These are phyloP conservation scores for Boletus subparvulus DNA, from an alignment of 768 basidiomycete species.

Conservation along the genomic window DNA sequence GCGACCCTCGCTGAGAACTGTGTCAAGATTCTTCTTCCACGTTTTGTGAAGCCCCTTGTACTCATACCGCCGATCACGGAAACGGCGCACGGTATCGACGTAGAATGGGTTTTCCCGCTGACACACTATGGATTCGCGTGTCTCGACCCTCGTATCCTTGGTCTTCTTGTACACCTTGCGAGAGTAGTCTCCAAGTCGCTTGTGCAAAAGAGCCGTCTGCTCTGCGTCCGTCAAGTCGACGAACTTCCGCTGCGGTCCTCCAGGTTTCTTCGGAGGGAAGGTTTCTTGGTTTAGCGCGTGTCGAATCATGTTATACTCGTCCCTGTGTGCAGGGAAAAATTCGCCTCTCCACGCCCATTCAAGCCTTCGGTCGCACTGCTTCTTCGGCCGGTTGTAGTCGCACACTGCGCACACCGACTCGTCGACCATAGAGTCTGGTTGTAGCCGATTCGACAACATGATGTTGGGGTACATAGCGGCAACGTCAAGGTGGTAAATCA, in stretches of 20 bases:
- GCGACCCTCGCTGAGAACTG: constrained; percentile 60
- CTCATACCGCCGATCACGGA: constrained; percentile 96
- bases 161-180: constrained; percentile 98
- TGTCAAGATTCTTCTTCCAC: constrained; percentile 98
- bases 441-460: constrained; percentile 99
- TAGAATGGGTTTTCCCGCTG: constrained; percentile 99
- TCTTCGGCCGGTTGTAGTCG: constrained; percentile 96
- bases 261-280: constrained; percentile 80
- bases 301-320: constrained; percentile 99
- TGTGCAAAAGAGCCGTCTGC: constrained; percentile 90
- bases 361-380: constrained; percentile 88
- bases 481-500: constrained; percentile 98
- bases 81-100: constrained; percentile 95
- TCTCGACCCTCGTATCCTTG: constrained; percentile 95
- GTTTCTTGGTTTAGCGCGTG: constrained; percentile 93
- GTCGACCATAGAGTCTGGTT: constrained; percentile 97
- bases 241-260: constrained; percentile 75
- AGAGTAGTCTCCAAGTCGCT: constrained; percentile 97
- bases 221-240: constrained; percentile 79
- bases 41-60: constrained; percentile 99
- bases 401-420: constrained; percentile 97
- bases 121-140: constrained; percentile 91
- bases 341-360: constrained; percentile 99
- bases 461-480: constrained; percentile 99
- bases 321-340: constrained; percentile 94